phyloP scores from a whole-genome alignment of 306 rosid species.

The Aeschynomene evenia region DNA sequence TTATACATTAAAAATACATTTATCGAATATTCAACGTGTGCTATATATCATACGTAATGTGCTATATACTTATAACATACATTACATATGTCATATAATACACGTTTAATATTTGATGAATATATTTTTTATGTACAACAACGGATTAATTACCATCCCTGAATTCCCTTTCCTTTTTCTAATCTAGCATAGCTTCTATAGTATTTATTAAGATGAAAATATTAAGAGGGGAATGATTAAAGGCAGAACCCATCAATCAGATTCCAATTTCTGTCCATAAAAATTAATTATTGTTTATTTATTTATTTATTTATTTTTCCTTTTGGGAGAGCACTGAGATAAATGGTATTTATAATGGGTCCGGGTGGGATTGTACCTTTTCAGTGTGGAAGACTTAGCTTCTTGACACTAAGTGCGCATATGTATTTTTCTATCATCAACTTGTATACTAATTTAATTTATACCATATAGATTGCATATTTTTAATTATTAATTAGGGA shows the following conservation, averaged over 20 bases:
- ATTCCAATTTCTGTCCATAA: constrained; percentile 74
- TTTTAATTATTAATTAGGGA: no score
- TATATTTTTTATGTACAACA: no score
- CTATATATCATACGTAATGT: no score
- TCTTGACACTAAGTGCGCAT: constrained; percentile 54
- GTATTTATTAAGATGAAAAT: constrained; percentile 38
- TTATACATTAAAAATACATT: no score
- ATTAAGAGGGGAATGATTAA: constrained; percentile 57
- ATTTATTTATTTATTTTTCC: constrained; percentile 27
- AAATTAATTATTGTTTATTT: constrained; percentile 16
- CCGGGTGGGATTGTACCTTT: constrained; percentile 48
- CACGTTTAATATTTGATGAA: no score
- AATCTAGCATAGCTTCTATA: constrained; percentile 24
- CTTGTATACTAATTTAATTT: constrained; percentile 30
- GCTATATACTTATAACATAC: no score
- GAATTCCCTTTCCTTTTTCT: constrained; percentile 16
- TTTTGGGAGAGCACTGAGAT: constrained; percentile 65
- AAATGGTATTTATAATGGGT: constrained; percentile 56
- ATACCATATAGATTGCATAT: constrained; percentile 22
- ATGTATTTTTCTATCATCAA: constrained; percentile 38
- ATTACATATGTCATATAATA: no score
- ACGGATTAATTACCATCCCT: constrained; percentile 5
- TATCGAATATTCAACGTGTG: no score
- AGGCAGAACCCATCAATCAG: constrained; percentile 72
- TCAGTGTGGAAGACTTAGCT: constrained; percentile 47